Evolutionary conservation across 2,329 filamentous ascomycete genomes (phyloP), one percentile per base, ranked within the genome.

Genomic region (Fusarium torreyae): DNA sequence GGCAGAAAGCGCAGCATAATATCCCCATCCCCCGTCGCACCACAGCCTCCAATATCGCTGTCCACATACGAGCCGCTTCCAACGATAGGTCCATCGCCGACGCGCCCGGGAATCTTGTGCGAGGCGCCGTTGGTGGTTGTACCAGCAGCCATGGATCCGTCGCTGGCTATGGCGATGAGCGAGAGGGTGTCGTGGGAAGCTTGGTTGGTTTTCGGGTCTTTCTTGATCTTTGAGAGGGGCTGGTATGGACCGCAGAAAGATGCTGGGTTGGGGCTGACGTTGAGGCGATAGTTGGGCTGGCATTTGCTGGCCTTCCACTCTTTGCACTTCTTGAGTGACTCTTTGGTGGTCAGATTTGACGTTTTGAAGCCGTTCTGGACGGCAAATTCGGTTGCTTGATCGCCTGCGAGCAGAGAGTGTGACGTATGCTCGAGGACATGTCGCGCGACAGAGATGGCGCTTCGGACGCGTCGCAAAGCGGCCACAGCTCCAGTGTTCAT

Each of bases 1-100:
- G 86, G 86, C 24, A 88, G 72, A 65, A 87, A 87, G 6, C 85
- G 81, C 82, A 87, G 85, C 85, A 88, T 87, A 61, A 87, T 75
- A 69, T 88, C 86, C 1, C 86, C 86, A 55, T 88, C 86, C 2
- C 86, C 86, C 1, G 86, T 88, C 3, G 86, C 85, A 9, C 86
- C 86, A 67, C 86, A 88, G 0, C 83, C 86, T 3, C 86, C 86
- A 2, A 86, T 82, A 5, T 86, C 84, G 6, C 78, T 79, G 64
- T 88, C 86, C 5, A 85, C 86, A 66, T 88, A 88, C 2, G 85
- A 85, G 3, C 86, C 86, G 54, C 83, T 86, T 2, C 86, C 86
- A 0, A 81, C 79, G 52, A 88, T 87, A 5, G 86, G 86, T 0
- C 85, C 86, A 54, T 88, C 86, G 17, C 86, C 86, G 1, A 87